phyloP scores from a whole-genome alignment of 352 stramenopile genomes.

The Phytophthora pini region DNA sequence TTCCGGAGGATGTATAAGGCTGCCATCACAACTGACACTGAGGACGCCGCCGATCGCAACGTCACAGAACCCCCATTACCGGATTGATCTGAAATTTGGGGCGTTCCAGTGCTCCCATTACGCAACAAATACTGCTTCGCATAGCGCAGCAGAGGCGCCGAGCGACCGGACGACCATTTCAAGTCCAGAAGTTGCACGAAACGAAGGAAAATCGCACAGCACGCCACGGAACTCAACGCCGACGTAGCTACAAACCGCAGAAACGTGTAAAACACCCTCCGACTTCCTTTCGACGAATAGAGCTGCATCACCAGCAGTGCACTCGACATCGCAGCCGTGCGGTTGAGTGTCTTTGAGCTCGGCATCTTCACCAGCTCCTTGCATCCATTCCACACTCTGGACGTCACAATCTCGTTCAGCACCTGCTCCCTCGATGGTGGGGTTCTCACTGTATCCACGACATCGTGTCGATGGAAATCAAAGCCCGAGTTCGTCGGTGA shows the following conservation, averaged over 20 bases:
- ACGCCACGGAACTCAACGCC: constrained; percentile 71
- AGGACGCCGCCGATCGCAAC: constrained; percentile 36
- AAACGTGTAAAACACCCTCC: constrained; percentile 62
- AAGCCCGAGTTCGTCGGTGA: constrained; percentile 58
- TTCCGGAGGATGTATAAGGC: constrained; percentile 42
- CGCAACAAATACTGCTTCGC: constrained; percentile 49
- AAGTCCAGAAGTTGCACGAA: constrained; percentile 55
- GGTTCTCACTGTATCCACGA: constrained; percentile 32
- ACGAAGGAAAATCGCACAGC: constrained; percentile 58
- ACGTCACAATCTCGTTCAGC: constrained; percentile 71
- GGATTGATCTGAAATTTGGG: constrained; percentile 29
- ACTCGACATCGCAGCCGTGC: constrained; percentile 73
- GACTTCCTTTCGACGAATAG: constrained; percentile 70
- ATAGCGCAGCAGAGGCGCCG: constrained; percentile 47
- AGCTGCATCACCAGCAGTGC: constrained; percentile 78
- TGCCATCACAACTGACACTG: constrained; percentile 37
- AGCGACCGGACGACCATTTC: constrained; percentile 32
- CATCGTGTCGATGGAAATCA: constrained; percentile 63
- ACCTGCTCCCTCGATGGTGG: constrained; percentile 50
- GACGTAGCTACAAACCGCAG: constrained; percentile 67
- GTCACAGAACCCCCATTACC: constrained; percentile 14
- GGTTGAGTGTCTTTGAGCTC: constrained; percentile 63
- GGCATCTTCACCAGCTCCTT: constrained; percentile 69
- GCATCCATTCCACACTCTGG: constrained; percentile 61
- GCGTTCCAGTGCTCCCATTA: constrained; percentile 26